Conservation (phyloP, 1,284 basidiomycete species). For the Puccinia brachypodii region DNA sequence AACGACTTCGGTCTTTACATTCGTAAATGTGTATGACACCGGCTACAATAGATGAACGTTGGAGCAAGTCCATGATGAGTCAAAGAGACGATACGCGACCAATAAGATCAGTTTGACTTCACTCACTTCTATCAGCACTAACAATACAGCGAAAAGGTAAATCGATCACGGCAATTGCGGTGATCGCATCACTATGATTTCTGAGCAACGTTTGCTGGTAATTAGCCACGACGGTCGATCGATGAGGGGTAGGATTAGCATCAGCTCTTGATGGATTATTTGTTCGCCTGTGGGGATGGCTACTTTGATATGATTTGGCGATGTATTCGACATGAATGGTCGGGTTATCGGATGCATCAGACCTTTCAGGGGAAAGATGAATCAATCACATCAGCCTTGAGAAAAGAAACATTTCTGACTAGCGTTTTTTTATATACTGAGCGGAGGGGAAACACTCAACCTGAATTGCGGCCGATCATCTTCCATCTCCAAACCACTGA, state of each 20-base stretch:
- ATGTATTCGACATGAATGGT: conserved; percentile 42
- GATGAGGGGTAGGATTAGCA: conserved; percentile 59
- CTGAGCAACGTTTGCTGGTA: conserved; percentile 75
- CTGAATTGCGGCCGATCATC: conserved; percentile 69
- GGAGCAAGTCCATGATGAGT: background rate
- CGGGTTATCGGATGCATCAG: conserved; percentile 47
- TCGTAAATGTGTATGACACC: conserved; percentile 38
- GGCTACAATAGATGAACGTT: conserved; percentile 18
- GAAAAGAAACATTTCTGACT: background rate
- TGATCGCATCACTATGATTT: conserved; percentile 79
- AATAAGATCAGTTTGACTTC: background rate
- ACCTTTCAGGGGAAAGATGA: background rate
- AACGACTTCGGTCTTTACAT: conserved; percentile 22
- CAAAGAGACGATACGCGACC: background rate
- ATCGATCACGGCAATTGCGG: conserved; percentile 75
- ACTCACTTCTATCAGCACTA: conserved; percentile 68
- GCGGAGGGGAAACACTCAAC: conserved; percentile 58
- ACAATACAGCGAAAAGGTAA: conserved; percentile 82
- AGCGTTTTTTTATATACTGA: background rate
- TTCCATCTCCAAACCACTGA: conserved; percentile 71
- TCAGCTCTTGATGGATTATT: conserved; percentile 25
- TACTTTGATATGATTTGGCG: conserved; percentile 1
- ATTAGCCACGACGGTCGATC: conserved; percentile 73
- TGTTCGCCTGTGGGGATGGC: conserved; percentile 45
- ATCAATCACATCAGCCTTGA: background rate